Conservation (phyloP, 495 filamentous ascomycete species). For the Penicillium steckii region DNA sequence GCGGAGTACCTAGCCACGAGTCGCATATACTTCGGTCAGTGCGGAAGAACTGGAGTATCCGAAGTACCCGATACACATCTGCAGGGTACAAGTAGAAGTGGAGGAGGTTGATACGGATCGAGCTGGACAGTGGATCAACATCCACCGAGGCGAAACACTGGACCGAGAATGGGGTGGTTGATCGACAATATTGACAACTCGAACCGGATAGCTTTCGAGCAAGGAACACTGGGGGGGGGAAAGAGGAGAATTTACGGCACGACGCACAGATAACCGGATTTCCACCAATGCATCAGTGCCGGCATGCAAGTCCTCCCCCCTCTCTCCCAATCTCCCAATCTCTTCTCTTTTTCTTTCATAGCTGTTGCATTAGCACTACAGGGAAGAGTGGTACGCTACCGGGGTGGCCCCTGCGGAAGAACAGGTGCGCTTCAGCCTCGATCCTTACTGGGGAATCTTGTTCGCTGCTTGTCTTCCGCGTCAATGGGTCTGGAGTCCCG, state of each 20-base stretch:
- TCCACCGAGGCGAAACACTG: constrained; percentile 24
- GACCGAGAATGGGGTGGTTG: constrained; percentile 12
- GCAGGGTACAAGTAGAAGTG: constrained; percentile 6
- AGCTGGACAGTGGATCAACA: constrained; percentile 20
- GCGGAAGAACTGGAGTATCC: not conserved
- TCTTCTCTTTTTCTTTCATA: too few species aligned
- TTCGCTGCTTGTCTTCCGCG: not conserved
- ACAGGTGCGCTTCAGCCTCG: not conserved
- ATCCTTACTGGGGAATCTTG: not conserved
- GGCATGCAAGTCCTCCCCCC: too few species aligned
- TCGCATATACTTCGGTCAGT: constrained; percentile 7
- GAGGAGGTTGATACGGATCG: not conserved
- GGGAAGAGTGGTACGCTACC: not conserved
- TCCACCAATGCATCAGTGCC: not conserved
- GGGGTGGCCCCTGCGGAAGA: not conserved
- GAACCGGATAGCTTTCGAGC: constrained; percentile 8
- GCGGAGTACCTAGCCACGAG: constrained; percentile 2
- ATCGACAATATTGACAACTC: constrained; percentile 9
- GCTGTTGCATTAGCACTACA: too few species aligned
- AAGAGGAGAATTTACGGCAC: not conserved
- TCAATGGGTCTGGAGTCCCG: constrained; percentile 1
- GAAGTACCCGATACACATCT: constrained; percentile 14
- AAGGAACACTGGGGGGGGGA: not conserved
- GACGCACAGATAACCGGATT: not conserved
- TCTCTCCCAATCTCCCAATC: too few species aligned